These are phyloP conservation scores for Pyrenochaeta sp. DNA, from an alignment of 2,329 filamentous ascomycete genomes.

Conservation along the genomic window DNA sequence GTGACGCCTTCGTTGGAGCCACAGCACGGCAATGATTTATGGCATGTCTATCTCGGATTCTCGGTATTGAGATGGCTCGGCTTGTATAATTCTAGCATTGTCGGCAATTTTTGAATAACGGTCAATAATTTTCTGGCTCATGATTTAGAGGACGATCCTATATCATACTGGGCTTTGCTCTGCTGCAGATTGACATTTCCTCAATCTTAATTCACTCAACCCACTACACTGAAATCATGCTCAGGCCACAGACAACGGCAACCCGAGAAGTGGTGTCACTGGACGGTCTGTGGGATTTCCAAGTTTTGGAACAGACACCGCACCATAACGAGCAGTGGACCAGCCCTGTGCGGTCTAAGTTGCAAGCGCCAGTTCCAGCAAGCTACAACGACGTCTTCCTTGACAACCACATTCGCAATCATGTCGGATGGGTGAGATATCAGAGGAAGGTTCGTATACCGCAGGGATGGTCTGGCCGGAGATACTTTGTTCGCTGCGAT, in stretches of 20 bases:
- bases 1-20: too few species aligned
- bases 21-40: too few species aligned
- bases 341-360: slow-evolving; percentile 3
- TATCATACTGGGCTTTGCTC: too few species aligned
- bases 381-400: slow-evolving; percentile 17
- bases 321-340: neutral
- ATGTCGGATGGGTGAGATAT: slow-evolving; percentile 16
- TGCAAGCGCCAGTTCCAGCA: slow-evolving; percentile 10
- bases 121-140: too few species aligned
- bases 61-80: too few species aligned
- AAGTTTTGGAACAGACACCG: slow-evolving; percentile 1
- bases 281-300: slow-evolving; percentile 13
- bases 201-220: too few species aligned
- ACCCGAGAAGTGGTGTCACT: slow-evolving; percentile 7
- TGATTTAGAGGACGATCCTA: too few species aligned
- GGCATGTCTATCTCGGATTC: too few species aligned
- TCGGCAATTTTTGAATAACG: too few species aligned
- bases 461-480: slow-evolving; percentile 1
- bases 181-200: too few species aligned
- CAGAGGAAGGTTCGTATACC: slow-evolving; percentile 11
- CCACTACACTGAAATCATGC: slow-evolving; percentile 1
- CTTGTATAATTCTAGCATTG: too few species aligned
- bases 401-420: slow-evolving; percentile 6
- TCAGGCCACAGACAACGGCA: slow-evolving; percentile 3
- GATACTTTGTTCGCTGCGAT: slow-evolving; percentile 11